Evolutionary conservation across 228 moss, liverwort and hornwort species (phyloP).

Genomic region (Sphagnum magellanicum): DNA sequence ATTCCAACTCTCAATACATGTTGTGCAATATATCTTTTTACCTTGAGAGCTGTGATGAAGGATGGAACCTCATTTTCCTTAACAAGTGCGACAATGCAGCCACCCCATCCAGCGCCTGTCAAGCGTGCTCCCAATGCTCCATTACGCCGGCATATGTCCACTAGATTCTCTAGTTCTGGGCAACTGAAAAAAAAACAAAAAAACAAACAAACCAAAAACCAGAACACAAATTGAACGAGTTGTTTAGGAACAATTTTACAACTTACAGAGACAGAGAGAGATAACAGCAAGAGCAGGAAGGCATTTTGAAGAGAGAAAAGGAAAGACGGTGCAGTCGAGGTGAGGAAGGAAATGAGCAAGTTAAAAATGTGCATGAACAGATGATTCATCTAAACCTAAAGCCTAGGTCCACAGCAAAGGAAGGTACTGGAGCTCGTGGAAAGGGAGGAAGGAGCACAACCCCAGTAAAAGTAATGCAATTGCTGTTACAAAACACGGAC

Average conservation of each 20-base stretch:
- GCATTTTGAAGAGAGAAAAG: neutral
- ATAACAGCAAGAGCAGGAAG: neutral
- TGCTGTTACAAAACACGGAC: constrained; percentile 18
- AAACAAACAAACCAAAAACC: neutral
- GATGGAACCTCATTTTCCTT: constrained; percentile 53
- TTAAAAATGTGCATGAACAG: too few species aligned
- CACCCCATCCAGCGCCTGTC: constrained; percentile 98
- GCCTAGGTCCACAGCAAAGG: too few species aligned
- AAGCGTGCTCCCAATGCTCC: constrained; percentile 81
- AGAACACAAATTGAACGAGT: too few species aligned
- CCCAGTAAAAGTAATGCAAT: too few species aligned
- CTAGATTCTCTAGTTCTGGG: constrained; percentile 80
- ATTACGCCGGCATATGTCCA: constrained; percentile 53
- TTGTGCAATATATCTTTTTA: constrained; percentile 2
- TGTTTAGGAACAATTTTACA: too few species aligned
- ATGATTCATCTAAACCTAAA: too few species aligned
- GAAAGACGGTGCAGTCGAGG: neutral
- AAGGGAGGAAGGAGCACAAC: too few species aligned
- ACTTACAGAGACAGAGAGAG: neutral
- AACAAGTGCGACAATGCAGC: constrained; percentile 84
- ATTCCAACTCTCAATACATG: too few species aligned
- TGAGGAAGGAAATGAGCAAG: too few species aligned
- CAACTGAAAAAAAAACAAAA: constrained; percentile 40
- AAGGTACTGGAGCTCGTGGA: too few species aligned
- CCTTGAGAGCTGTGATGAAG: constrained; percentile 78